These are phyloP conservation scores for Annulohypoxylon truncatum DNA, from an alignment of 2,329 filamentous ascomycete species.

Conservation along the genomic window DNA sequence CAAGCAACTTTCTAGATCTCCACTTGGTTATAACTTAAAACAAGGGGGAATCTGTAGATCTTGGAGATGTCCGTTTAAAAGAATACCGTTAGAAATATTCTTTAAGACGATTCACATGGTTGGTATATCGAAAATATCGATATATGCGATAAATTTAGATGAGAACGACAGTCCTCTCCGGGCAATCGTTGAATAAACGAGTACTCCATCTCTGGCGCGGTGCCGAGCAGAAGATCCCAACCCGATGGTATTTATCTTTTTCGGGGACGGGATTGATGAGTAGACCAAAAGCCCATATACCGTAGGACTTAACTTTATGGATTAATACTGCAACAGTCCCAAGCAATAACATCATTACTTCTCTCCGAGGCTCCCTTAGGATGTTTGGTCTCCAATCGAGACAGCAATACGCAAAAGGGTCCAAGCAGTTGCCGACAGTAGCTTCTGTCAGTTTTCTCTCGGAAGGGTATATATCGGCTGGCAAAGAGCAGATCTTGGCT, in stretches of 20 bases:
- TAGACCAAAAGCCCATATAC: not conserved
- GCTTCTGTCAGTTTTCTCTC: not conserved
- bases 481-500: not conserved
- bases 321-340: not conserved
- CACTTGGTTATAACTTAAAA: not conserved
- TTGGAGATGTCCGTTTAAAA: not conserved
- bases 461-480: not conserved
- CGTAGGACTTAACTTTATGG: too few species aligned
- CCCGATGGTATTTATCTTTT: slow-evolving; percentile 5
- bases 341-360: slow-evolving; percentile 4
- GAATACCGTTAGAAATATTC: not conserved
- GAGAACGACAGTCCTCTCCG: slow-evolving; percentile 4
- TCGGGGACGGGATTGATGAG: slow-evolving; percentile 3
- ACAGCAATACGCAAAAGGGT: not conserved
- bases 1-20: slow-evolving; percentile 12
- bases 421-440: not conserved
- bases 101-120: not conserved
- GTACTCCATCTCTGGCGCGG: not conserved
- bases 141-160: not conserved
- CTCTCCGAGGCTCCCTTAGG: not conserved
- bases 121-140: not conserved
- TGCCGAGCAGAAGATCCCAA: slow-evolving; percentile 2
- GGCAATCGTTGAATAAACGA: slow-evolving; percentile 7
- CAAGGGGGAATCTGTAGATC: not conserved
- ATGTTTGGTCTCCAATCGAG: not conserved